Evolutionary conservation across 495 filamentous ascomycete species (phyloP).

Genomic region (Paragyromitra xinjiangensis): DNA sequence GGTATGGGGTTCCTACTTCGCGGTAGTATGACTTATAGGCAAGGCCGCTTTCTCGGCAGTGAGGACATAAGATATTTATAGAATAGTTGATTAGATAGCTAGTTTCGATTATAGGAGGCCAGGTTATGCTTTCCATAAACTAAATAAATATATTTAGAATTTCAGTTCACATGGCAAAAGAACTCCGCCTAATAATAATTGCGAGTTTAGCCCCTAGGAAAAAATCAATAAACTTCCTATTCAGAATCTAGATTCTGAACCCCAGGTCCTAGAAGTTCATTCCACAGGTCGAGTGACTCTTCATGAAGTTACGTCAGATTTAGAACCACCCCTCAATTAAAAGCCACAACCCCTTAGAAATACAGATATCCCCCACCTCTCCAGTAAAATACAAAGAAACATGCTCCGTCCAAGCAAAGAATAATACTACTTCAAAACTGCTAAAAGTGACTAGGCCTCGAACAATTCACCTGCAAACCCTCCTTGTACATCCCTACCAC

Average conservation of each 20-base stretch:
- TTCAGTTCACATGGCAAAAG: too few species aligned
- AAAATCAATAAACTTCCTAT: too few species aligned
- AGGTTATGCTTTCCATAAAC: too few species aligned
- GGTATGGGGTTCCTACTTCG: not conserved
- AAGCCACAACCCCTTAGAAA: conserved; percentile 1
- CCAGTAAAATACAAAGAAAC: conserved; percentile 15
- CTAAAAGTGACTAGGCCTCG: not conserved
- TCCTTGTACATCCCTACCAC: not conserved
- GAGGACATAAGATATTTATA: not conserved
- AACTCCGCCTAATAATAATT: too few species aligned
- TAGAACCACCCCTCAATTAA: conserved; percentile 14
- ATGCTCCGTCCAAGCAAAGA: not conserved
- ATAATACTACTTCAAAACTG: not conserved
- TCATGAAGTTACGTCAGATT: not conserved
- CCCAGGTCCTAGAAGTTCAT: too few species aligned
- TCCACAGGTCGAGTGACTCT: not conserved
- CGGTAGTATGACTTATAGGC: not conserved
- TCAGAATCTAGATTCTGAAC: too few species aligned
- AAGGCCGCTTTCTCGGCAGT: not conserved
- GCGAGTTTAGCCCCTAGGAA: too few species aligned
- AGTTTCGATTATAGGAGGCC: too few species aligned
- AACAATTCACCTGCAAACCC: not conserved
- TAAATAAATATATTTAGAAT: too few species aligned
- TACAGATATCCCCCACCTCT: not conserved
- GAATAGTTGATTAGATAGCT: too few species aligned